A percentile compares a stretch with the other conserved stretches of the same genome.
Evolutionary conservation across 352 stramenopile species (phyloP).

Genomic region (Elongisporangium anandrum): DNA sequence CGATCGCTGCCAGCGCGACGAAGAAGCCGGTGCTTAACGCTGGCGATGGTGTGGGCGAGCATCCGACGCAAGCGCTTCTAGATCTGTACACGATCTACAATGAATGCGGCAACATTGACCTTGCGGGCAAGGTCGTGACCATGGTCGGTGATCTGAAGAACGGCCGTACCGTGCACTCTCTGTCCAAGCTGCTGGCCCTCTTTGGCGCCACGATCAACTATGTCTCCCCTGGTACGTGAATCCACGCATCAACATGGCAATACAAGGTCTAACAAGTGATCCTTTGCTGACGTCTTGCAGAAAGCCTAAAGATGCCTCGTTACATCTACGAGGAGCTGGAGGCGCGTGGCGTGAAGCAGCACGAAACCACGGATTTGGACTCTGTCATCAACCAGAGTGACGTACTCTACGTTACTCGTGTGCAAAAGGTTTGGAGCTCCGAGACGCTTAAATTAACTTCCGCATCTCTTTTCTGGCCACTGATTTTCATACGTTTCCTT

Average conservation of each 20-base stretch:
- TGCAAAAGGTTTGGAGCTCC: conserved; percentile 82
- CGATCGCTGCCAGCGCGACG: conserved; percentile 68
- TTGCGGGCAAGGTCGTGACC: conserved; percentile 90
- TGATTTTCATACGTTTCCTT: not conserved
- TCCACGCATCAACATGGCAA: not conserved
- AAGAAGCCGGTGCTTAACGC: conserved; percentile 94
- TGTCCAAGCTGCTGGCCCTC: conserved; percentile 93
- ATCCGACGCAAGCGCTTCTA: conserved; percentile 98
- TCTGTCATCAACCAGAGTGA: conserved; percentile 90
- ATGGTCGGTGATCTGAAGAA: conserved; percentile 99
- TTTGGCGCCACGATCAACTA: conserved; percentile 92
- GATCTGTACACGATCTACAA: conserved; percentile 97
- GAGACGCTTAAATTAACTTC: not conserved
- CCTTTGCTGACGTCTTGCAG: conserved; percentile 3
- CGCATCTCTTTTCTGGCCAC: not conserved
- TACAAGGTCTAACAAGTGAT: not conserved
- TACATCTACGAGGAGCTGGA: conserved; percentile 78
- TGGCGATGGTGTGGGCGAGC: conserved; percentile 95
- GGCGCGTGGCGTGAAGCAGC: conserved; percentile 75
- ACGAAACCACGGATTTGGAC: conserved; percentile 81
- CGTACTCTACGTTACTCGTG: conserved; percentile 98
- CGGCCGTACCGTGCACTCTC: conserved; percentile 97
- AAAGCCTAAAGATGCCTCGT: conserved; percentile 80
- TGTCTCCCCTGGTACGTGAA: conserved; percentile 63
- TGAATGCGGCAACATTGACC: conserved; percentile 67